Evolutionary conservation across 2,329 filamentous ascomycete genomes (phyloP).

Genomic region (Pseudogymnoascus sp.): DNA sequence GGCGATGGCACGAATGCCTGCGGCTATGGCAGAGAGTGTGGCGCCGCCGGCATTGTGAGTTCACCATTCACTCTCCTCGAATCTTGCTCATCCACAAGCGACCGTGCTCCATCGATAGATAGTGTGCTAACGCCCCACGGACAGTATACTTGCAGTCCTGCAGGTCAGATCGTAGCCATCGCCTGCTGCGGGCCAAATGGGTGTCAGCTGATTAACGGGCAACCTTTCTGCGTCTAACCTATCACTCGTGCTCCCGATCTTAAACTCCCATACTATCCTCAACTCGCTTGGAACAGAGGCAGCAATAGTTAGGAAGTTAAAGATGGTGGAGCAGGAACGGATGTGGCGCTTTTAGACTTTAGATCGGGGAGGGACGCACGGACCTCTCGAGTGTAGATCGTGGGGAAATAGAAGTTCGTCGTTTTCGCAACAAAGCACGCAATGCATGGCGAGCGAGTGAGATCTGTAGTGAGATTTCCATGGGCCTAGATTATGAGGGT

Average conservation of each 20-base stretch:
- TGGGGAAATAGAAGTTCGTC: not conserved
- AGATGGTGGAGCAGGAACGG: not conserved
- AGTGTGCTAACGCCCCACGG: not conserved
- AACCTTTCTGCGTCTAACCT: not conserved
- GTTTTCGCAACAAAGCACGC: not conserved
- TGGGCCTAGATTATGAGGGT: not conserved
- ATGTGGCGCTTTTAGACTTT: not conserved
- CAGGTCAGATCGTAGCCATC: not conserved
- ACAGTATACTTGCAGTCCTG: not conserved
- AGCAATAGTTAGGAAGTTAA: not conserved
- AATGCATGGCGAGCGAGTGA: not conserved
- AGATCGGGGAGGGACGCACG: not conserved
- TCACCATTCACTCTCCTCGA: not conserved
- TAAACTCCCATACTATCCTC: not conserved
- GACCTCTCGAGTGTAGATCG: not conserved
- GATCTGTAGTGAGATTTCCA: not conserved
- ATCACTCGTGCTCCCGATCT: not conserved
- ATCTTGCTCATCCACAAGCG: not conserved
- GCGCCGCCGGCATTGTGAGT: not conserved
- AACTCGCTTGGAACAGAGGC: not conserved
- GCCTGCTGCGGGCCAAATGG: conserved; percentile 1
- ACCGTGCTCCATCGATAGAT: not conserved
- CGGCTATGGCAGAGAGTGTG: not conserved
- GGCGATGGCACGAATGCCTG: not conserved
- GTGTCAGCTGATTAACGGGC: not conserved